These are phyloP conservation scores for Apiotrichum laibachii DNA, from an alignment of 1,284 basidiomycete species.

Conservation along the genomic window DNA sequence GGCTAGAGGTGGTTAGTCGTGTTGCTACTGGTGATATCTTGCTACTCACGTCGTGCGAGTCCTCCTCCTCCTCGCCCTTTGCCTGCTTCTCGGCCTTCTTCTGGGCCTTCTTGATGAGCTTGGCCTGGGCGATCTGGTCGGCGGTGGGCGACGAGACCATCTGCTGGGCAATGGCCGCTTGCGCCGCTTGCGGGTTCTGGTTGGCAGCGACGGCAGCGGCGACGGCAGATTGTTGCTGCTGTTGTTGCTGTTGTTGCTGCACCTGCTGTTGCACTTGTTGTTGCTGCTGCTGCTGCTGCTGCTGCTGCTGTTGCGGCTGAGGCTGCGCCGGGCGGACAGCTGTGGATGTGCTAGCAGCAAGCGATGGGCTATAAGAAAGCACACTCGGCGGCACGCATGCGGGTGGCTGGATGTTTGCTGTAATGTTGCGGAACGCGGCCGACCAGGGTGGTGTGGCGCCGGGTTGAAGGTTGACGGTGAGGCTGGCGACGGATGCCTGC, in stretches of 20 bases:
- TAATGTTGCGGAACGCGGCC: conserved; percentile 30
- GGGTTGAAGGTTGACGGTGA: conserved; percentile 11
- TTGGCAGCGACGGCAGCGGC: background rate
- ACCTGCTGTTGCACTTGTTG: conserved; percentile 32
- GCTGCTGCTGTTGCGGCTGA: conserved; percentile 28
- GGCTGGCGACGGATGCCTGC: conserved; percentile 15
- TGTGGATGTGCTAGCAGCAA: background rate
- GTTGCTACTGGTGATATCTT: too few relatives aligned
- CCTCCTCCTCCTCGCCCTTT: conserved; percentile 34
- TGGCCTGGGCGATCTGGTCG: conserved; percentile 38
- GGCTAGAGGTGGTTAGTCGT: too few relatives aligned
- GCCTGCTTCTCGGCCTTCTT: conserved; percentile 39
- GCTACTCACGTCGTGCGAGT: conserved; percentile 21
- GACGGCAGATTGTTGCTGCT: background rate
- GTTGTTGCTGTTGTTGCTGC: conserved; percentile 17
- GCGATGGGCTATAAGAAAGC: conserved; percentile 41
- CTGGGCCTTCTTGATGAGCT: conserved; percentile 39
- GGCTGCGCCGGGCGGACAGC: background rate
- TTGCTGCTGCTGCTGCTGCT: conserved; percentile 29
- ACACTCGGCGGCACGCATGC: conserved; percentile 47
- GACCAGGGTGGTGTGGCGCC: conserved; percentile 33
- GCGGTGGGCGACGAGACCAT: conserved; percentile 11
- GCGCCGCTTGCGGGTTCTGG: background rate
- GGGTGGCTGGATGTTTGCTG: conserved; percentile 17
- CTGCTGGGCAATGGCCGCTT: background rate